phyloP scores from a whole-genome alignment of 805 yeast species.

The Ogataea degrootiae region DNA sequence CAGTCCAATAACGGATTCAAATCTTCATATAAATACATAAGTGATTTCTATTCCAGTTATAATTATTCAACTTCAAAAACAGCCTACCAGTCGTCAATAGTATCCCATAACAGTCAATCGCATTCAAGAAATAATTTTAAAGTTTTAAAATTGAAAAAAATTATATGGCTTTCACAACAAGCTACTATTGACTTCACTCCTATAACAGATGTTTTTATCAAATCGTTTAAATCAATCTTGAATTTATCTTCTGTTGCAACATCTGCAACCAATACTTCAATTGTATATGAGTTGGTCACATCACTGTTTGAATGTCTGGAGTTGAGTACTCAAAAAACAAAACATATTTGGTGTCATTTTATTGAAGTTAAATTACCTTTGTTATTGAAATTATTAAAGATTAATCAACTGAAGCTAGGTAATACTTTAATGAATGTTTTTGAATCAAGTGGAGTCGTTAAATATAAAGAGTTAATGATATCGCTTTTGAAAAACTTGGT shows the following conservation, averaged over 20 bases:
- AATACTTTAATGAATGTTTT: constrained; percentile 18
- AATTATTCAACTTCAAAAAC: constrained; percentile 16
- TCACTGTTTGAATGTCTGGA: constrained; percentile 25
- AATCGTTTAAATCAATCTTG: constrained; percentile 24
- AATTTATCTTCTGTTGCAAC: constrained; percentile 27
- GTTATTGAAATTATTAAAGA: constrained; percentile 22
- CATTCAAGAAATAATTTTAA: constrained; percentile 16
- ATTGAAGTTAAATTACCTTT: constrained; percentile 24
- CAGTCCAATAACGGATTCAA: constrained; percentile 9
- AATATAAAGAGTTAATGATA: constrained; percentile 10
- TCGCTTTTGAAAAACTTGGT: constrained; percentile 17
- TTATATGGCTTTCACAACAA: constrained; percentile 30
- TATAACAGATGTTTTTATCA: constrained; percentile 21
- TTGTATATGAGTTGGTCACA: constrained; percentile 25
- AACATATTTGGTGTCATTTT: constrained; percentile 24
- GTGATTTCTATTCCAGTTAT: constrained; percentile 11
- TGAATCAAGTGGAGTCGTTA: constrained; percentile 12
- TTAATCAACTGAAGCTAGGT: constrained; percentile 26
- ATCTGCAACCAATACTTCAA: constrained; percentile 25
- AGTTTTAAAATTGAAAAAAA: constrained; percentile 22
- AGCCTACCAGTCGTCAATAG: constrained; percentile 12
- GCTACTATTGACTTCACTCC: constrained; percentile 21
- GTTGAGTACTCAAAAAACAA: constrained; percentile 16
- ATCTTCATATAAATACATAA: constrained; percentile 14
- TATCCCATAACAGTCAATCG: constrained; percentile 5